Base-by-base conservation (phyloP, 2,329 filamentous ascomycete species). In the Apiospora saccharicola region DNA sequence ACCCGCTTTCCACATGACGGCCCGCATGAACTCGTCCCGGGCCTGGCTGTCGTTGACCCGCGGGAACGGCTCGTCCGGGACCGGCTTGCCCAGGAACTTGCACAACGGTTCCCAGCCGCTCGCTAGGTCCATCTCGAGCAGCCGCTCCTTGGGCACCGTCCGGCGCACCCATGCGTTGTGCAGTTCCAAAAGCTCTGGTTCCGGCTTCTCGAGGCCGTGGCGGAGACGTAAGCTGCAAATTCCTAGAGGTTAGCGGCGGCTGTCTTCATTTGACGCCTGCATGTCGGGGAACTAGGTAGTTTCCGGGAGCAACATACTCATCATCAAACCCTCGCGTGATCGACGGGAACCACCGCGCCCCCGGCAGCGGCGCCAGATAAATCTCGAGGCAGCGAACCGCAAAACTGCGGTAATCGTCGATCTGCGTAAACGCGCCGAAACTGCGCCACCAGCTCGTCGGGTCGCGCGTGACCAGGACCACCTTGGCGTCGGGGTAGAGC, bases 101-200 rank as follows among this genome's bases (percentile, higher is more conserved):
- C 57, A 64, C 57, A 64, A 12, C 16, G 80, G 79, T 26, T 71
- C 79, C 81, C 82, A 83, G 0, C 80, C 81, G 7, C 79, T 75
- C 37, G 73, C 74, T 19, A 80, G 72, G 3, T 78, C 73, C 41
- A 77, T 75, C 51, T 78, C 75, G 13, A 80, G 71, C 26, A 72
- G 64, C 49, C 64, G 67, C 4, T 72, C 71, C 19, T 69, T 67
- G 6, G 71, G 71, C 6, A 72, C 71, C 30, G 57, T 51, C 34
- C 49, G 16, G n/a, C 49, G 61, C 2, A 72, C 71, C 71, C 69
- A 71, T 5, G 37, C 67, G 16, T 72, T 71, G 61, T 72, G 69
- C 37, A 49, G 51, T 8, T 69, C 69, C 47, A 67, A 47, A 47
- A 26, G 53, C 43, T 43, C 71, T 41, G 19, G 26, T 7, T n/a